phyloP scores from a whole-genome alignment of 1,284 basidiomycete genomes.

The Cryptococcus hybrid region DNA sequence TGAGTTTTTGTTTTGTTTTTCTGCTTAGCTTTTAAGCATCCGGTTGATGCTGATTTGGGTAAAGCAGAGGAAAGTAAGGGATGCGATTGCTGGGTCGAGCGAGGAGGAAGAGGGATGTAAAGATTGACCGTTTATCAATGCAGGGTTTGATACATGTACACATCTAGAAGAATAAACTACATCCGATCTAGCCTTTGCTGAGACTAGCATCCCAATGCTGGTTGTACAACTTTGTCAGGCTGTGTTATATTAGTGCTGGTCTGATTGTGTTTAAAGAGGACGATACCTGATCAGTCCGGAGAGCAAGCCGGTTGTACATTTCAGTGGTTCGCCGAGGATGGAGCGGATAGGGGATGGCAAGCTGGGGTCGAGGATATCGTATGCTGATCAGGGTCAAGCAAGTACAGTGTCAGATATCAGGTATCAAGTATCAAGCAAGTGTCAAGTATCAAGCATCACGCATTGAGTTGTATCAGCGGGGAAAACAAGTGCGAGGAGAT shows the following conservation, averaged over 20 bases:
- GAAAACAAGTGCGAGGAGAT: not conserved
- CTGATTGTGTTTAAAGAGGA: not conserved
- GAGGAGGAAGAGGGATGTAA: too few relatives aligned
- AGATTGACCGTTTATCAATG: too few relatives aligned
- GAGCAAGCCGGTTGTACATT: slow-evolving; percentile 34
- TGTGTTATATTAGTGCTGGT: not conserved
- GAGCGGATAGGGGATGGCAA: slow-evolving; percentile 7
- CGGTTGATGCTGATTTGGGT: too few relatives aligned
- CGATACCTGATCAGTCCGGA: slow-evolving; percentile 40
- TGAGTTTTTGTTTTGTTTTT: slow-evolving; percentile 6
- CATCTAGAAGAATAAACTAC: too few relatives aligned
- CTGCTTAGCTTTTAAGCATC: too few relatives aligned
- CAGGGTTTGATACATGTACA: too few relatives aligned
- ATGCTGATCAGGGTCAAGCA: slow-evolving; percentile 21
- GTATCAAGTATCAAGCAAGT: not conserved
- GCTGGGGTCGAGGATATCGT: slow-evolving; percentile 39
- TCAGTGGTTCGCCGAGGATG: slow-evolving; percentile 37
- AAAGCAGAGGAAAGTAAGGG: too few relatives aligned
- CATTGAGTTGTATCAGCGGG: not conserved
- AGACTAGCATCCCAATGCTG: slow-evolving; percentile 27
- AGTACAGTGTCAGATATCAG: not conserved
- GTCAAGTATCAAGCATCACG: not conserved
- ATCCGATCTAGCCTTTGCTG: slow-evolving; percentile 12
- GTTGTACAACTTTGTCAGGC: slow-evolving; percentile 32
- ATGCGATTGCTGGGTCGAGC: too few relatives aligned